phyloP scores from a whole-genome alignment of 805 yeast species.

The Zygoascus biomembranicola region DNA sequence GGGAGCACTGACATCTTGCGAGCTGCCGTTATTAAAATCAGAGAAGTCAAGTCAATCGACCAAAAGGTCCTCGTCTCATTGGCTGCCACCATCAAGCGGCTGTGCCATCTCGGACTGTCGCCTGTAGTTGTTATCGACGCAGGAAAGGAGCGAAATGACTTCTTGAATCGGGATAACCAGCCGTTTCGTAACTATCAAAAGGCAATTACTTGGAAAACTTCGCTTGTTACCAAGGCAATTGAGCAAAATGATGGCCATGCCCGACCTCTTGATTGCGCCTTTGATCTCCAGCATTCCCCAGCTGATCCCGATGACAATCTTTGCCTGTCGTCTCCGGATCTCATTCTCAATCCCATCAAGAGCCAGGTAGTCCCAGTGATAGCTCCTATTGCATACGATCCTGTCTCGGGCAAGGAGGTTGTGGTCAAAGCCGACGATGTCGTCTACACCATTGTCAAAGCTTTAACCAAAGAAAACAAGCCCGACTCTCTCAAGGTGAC shows the following conservation, averaged over 20 bases:
- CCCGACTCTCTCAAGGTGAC: conserved; percentile 21
- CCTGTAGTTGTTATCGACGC: conserved; percentile 61
- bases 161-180: conserved; percentile 15
- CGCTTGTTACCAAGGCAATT: conserved; percentile 13
- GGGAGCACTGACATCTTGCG: conserved; percentile 23
- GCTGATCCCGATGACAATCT: conserved; percentile 1
- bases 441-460: conserved; percentile 32
- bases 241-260: conserved; percentile 14
- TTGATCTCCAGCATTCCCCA: conserved; percentile 22
- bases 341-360: conserved; percentile 35
- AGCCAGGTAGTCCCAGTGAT: conserved; percentile 41
- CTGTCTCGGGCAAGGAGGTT: conserved; percentile 35
- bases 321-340: conserved; percentile 29
- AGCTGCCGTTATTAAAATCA: conserved; percentile 49
- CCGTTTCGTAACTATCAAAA: conserved; percentile 24
- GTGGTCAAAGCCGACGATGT: conserved; percentile 35
- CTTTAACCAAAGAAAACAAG: conserved; percentile 19
- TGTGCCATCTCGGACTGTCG: conserved; percentile 58
- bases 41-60: conserved; percentile 24
- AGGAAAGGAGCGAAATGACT: conserved; percentile 22
- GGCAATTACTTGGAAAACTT: conserved; percentile 13
- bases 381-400: conserved; percentile 62
- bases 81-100: conserved; percentile 46
- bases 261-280: conserved; percentile 32
- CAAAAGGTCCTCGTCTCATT: conserved; percentile 29